Conservation (phyloP, 306 rosid genomes). For the Castanea mollissima region DNA sequence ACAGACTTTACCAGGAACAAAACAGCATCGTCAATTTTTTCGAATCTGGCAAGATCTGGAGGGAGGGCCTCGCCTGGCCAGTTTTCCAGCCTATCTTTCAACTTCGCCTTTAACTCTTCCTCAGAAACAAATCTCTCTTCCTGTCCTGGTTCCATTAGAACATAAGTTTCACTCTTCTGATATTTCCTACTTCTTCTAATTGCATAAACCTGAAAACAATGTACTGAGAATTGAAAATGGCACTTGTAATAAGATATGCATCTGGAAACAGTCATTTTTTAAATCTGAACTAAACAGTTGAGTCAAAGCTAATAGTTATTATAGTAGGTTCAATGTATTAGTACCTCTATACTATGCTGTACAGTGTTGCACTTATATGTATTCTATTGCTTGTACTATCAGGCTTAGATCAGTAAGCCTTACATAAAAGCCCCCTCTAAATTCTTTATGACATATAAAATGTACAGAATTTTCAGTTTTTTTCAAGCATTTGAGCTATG, state of each 20-base stretch:
- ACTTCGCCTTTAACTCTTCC: constrained; percentile 58
- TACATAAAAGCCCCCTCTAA: too few species aligned
- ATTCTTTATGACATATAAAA: too few species aligned
- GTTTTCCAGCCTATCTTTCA: constrained; percentile 68
- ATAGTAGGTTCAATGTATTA: too few species aligned
- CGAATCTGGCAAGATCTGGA: constrained; percentile 72
- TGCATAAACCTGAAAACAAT: constrained; percentile 42
- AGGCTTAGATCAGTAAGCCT: too few species aligned
- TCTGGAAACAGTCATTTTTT: neutral
- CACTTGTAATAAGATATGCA: neutral
- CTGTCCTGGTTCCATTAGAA: constrained; percentile 74
- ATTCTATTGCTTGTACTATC: too few species aligned
- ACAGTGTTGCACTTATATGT: too few species aligned
- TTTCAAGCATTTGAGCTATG: too few species aligned
- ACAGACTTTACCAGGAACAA: constrained; percentile 62
- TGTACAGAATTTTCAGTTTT: too few species aligned
- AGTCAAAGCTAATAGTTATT: too few species aligned
- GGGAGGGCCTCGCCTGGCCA: constrained; percentile 79
- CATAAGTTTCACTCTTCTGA: constrained; percentile 67
- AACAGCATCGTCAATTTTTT: constrained; percentile 74
- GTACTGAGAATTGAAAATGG: neutral
- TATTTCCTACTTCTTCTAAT: constrained; percentile 67
- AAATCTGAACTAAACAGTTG: too few species aligned
- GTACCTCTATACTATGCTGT: too few species aligned
- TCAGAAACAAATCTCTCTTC: constrained; percentile 81